Base-by-base conservation (phyloP, 495 filamentous ascomycete species). In the Apodospora peruviana region DNA sequence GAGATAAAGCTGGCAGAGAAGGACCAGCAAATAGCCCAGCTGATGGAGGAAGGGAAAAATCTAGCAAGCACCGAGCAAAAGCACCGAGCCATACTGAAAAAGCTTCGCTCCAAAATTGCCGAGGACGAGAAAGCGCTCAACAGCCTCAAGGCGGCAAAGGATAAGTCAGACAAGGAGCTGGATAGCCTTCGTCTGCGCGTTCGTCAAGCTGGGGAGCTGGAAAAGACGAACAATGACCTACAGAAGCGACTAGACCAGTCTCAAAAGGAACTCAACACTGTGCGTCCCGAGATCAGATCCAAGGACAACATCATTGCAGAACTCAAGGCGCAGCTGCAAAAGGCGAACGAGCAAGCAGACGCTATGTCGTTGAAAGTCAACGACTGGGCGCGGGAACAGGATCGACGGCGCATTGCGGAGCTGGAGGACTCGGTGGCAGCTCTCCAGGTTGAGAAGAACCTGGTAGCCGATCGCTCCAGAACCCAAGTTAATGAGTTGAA, bases 1-100 rank as follows among this genome's bases (percentile, higher is more conserved):
- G 87, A 95, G 45, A 87, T 83, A 61, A 88, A 86, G 57, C 67
- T 96, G 8, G 83, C 87, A 8, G 90, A 93, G 59, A 91, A 90
- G 50, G 89, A 96, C 51, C 88, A 91, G 55, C 85, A 88, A 54
- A 93, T 96, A 48, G 87, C 89, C 4, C 73, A 90, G 36, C 70
- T 98, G 12, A 84, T 98, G 67, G 84, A 94, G 58, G 93, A 98
- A 67, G 93, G 94, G 0, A 88, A 95, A 60, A 90, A 87, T 51
- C 76, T 97, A 10, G 87, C 86, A 3, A 87, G 85, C 56, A 84
- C 81, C 14, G 93, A 97, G 56, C 76, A 96, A 57, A 86, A 87
- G 55, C 83, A 93, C 52, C 75, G 90, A 35, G 83, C 80, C 12
- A 83, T 83, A 2, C 84, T 97, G 52, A 96, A 91, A 70, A 91